A percentile compares a stretch with the other conserved stretches of the same genome.
Conservation (phyloP, 2,329 filamentous ascomycete species). For the Canariomyces notabilis region DNA sequence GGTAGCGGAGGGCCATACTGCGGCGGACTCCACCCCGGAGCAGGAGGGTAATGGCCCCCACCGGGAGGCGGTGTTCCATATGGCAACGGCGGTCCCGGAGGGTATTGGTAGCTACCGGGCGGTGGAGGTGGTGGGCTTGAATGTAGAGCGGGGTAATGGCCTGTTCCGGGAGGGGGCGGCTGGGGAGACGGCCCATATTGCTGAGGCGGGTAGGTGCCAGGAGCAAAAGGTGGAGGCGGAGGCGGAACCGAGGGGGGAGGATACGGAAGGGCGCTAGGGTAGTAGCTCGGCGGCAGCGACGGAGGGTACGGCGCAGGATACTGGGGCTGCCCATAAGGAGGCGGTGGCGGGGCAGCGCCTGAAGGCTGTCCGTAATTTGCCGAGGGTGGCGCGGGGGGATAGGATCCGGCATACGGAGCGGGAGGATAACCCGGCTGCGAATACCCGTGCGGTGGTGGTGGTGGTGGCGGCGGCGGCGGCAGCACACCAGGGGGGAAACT, state of each 20-base stretch:
- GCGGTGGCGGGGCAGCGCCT: slow-evolving; percentile 11
- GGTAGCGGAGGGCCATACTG: slow-evolving; percentile 12
- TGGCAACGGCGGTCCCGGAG: slow-evolving; percentile 10
- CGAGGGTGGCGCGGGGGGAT: slow-evolving; percentile 17
- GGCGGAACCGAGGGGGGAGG: slow-evolving; percentile 17
- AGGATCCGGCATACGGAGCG: slow-evolving; percentile 16
- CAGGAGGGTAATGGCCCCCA: slow-evolving; percentile 17
- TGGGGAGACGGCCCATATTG: slow-evolving; percentile 16
- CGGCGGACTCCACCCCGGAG: slow-evolving; percentile 19
- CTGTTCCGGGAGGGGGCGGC: slow-evolving; percentile 14
- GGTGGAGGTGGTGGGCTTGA: slow-evolving; percentile 18
- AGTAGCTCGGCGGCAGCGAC: slow-evolving; percentile 19
- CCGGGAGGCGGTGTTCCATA: slow-evolving; percentile 17
- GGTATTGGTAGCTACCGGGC: slow-evolving; percentile 6
- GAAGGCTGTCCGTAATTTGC: slow-evolving; percentile 17
- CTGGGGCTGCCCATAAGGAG: slow-evolving; percentile 22
- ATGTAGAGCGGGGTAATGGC: slow-evolving; percentile 8
- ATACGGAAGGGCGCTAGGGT: slow-evolving; percentile 4
- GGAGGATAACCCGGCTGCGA: slow-evolving; percentile 17
- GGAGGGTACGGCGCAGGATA: slow-evolving; percentile 23
- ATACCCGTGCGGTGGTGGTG: slow-evolving; percentile 15
- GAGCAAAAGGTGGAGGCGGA: slow-evolving; percentile 13
- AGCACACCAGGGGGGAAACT: slow-evolving; percentile 16
- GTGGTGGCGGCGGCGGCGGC: slow-evolving; percentile 14
- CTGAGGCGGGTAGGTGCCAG: slow-evolving; percentile 18